Conservation (phyloP, 1,284 basidiomycete species). For the Cryptococcus wingfieldii region DNA sequence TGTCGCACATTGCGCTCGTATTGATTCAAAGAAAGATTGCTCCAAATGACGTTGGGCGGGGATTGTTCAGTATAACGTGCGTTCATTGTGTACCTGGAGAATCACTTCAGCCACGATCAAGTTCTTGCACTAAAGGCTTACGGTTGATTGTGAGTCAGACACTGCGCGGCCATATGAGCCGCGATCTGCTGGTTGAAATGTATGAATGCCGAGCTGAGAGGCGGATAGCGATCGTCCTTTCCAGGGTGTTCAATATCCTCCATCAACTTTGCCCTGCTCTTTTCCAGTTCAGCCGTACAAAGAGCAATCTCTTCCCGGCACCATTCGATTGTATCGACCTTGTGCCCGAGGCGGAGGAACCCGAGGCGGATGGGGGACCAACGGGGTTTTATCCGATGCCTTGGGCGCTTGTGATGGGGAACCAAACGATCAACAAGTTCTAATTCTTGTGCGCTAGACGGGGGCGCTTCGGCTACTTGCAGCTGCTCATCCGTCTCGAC, state of each 20-base stretch:
- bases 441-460: conserved; percentile 1
- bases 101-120: not conserved
- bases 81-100: conserved; percentile 54
- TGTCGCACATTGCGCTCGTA: conserved; percentile 69
- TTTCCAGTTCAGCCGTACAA: conserved; percentile 24
- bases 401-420: conserved; percentile 67
- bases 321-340: conserved; percentile 91
- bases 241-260: conserved; percentile 40
- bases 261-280: conserved; percentile 48
- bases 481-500: not conserved
- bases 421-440: conserved; percentile 57
- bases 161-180: conserved; percentile 73
- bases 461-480: not conserved
- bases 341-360: conserved; percentile 60
- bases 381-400: conserved; percentile 63
- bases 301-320: conserved; percentile 49
- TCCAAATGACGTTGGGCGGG: conserved; percentile 67
- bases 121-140: conserved; percentile 33
- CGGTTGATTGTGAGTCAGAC: conserved; percentile 68
- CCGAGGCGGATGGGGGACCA: conserved; percentile 61
- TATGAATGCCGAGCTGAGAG: conserved; percentile 80
- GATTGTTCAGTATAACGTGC: conserved; percentile 63
- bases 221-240: conserved; percentile 53
- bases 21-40: conserved; percentile 67
- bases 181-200: conserved; percentile 90